Conservation (phyloP, 495 filamentous ascomycete species). For the Tuber microsphaerosporum region DNA sequence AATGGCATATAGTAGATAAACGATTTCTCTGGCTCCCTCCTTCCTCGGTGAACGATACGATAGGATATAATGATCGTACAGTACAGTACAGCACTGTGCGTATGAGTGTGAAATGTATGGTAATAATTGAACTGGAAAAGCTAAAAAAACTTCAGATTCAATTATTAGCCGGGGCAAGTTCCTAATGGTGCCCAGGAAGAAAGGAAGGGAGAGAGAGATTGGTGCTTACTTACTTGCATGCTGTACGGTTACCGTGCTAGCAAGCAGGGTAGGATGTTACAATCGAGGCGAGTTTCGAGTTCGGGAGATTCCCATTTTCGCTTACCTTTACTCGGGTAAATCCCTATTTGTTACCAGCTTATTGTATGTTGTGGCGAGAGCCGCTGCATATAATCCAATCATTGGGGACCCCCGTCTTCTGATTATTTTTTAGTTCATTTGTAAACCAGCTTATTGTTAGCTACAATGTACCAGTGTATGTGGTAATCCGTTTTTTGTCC, state of each 20-base stretch:
- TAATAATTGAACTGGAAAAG: not conserved
- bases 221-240: not conserved
- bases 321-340: conserved; percentile 20
- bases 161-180: not conserved
- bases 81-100: too few species aligned
- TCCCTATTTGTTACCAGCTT: conserved; percentile 16
- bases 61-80: not conserved
- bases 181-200: not conserved
- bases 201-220: not conserved
- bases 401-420: not conserved
- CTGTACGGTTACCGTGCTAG: not conserved
- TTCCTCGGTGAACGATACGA: not conserved
- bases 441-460: not conserved
- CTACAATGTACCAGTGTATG: not conserved
- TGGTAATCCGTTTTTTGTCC: not conserved
- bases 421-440: not conserved
- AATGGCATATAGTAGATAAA: not conserved
- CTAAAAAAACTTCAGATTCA: not conserved
- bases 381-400: conserved; percentile 17
- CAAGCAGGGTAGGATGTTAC: not conserved
- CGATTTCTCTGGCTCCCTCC: not conserved
- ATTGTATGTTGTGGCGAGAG: conserved; percentile 20
- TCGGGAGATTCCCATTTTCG: not conserved
- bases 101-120: not conserved
- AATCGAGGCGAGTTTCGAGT: not conserved